These are phyloP conservation scores for Aspergillus affinis DNA, from an alignment of 495 filamentous ascomycete genomes.

Conservation along the genomic window DNA sequence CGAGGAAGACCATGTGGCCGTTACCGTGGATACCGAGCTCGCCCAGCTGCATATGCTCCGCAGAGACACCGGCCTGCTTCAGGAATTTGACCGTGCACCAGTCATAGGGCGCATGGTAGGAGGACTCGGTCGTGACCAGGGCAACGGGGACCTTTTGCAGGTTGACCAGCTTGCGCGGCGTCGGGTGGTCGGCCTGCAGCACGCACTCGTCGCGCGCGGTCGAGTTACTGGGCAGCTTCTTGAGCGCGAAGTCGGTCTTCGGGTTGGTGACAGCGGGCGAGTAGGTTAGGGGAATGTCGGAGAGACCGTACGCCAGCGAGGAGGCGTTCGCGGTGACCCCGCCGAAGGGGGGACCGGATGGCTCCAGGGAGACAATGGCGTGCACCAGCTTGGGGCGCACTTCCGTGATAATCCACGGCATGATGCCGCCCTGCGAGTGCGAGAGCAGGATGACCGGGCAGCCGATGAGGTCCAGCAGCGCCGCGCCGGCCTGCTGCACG, in stretches of 20 bases:
- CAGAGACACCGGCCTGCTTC: slow-evolving; percentile 53
- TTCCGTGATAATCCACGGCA: slow-evolving; percentile 51
- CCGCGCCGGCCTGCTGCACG: slow-evolving; percentile 43
- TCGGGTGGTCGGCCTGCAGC: slow-evolving; percentile 42
- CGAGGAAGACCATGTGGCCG: slow-evolving; percentile 59
- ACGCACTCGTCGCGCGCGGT: slow-evolving; percentile 30
- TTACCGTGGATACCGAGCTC: slow-evolving; percentile 54
- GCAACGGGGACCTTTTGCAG: slow-evolving; percentile 45
- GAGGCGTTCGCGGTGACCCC: slow-evolving; percentile 27
- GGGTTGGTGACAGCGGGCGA: slow-evolving; percentile 39
- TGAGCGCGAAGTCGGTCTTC: slow-evolving; percentile 24
- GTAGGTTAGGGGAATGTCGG: slow-evolving; percentile 52
- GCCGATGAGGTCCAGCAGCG: slow-evolving; percentile 49
- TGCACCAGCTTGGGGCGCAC: slow-evolving; percentile 43
- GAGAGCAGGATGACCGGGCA: slow-evolving; percentile 45
- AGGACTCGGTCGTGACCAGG: slow-evolving; percentile 52
- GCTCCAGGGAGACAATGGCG: slow-evolving; percentile 53
- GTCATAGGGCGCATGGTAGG: slow-evolving; percentile 58
- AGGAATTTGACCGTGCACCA: slow-evolving; percentile 55
- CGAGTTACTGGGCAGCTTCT: slow-evolving; percentile 24
- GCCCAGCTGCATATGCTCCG: slow-evolving; percentile 45
- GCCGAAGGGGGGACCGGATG: slow-evolving; percentile 52
- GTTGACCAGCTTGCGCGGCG: slow-evolving; percentile 51
- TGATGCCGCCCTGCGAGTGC: slow-evolving; percentile 54
- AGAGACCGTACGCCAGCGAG: slow-evolving; percentile 43